phyloP scores from a whole-genome alignment of 352 stramenopile genomes.

The Plasmopara viticola region DNA sequence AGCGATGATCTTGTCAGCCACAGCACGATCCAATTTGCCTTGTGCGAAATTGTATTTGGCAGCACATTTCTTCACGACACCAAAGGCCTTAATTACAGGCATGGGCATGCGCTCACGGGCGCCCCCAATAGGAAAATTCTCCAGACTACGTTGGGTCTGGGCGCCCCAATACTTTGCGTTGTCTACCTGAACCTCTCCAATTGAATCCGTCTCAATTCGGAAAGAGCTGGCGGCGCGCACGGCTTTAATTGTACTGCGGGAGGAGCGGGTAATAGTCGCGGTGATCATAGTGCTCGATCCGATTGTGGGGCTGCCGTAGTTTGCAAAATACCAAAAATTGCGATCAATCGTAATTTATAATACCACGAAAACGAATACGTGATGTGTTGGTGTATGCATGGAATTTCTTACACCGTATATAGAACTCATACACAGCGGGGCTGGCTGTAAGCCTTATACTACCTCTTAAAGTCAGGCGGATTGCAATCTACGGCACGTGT shows the following conservation, averaged over 20 bases:
- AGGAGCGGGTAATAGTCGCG: slow-evolving; percentile 3
- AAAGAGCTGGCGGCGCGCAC: slow-evolving; percentile 38
- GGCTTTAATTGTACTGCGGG: slow-evolving; percentile 26
- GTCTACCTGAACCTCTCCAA: slow-evolving; percentile 79
- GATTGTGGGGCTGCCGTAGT: too few relatives aligned
- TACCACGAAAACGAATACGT: too few relatives aligned
- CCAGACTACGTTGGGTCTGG: slow-evolving; percentile 92
- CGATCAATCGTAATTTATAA: too few relatives aligned
- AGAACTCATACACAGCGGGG: too few relatives aligned
- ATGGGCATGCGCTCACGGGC: slow-evolving; percentile 88
- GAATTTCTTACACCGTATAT: too few relatives aligned
- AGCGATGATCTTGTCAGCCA: slow-evolving; percentile 88
- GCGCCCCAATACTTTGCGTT: slow-evolving; percentile 87
- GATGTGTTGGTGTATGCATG: too few relatives aligned
- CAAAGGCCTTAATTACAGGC: slow-evolving; percentile 90
- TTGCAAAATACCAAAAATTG: too few relatives aligned
- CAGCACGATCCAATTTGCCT: slow-evolving; percentile 68
- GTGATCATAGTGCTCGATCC: too few relatives aligned
- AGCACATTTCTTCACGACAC: slow-evolving; percentile 94
- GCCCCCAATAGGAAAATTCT: slow-evolving; percentile 95
- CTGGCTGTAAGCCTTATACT: too few relatives aligned
- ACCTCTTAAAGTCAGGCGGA: too few relatives aligned
- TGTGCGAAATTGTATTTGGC: slow-evolving; percentile 89
- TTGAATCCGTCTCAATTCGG: slow-evolving; percentile 66
- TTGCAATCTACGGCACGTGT: too few relatives aligned